Base-by-base conservation (phyloP, 2,329 filamentous ascomycete genomes). In the Geosmithia putterillii region DNA sequence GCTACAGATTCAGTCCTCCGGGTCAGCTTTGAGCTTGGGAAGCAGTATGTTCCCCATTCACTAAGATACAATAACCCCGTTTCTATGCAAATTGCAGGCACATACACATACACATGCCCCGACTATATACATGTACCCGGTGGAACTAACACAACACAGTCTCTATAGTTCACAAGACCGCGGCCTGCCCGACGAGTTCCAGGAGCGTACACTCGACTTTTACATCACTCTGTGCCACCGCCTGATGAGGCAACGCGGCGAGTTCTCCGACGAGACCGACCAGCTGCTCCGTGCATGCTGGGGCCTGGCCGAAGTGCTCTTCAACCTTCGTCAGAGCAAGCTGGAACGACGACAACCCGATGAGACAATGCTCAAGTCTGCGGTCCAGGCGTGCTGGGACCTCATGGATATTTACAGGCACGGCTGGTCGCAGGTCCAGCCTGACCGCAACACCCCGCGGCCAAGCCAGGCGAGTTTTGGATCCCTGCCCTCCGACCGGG, bases 21-120 rank as follows among this genome's bases (percentile, higher is more conserved):
- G 40, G 89, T 95, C 50, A 95, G 86, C 64, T 95, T 95, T 57
- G 90, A 95, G 63, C 71, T 95, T 20, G 95, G 94, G 63, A 95
- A 94, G 53, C 89, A 96, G 75, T 79, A 55, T 57, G 74, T 58
- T 8, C 10, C 28, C 18, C 4, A 14, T 39, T n/a, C n/a, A n/a
- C n/a, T n/a, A n/a, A n/a, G n/a, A n/a, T n/a, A n/a, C n/a, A n/a
- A n/a, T n/a, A n/a, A n/a, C n/a, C n/a, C n/a, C n/a, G n/a, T n/a
- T n/a, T n/a, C n/a, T n/a, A n/a, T n/a, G n/a, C n/a, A n/a, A n/a
- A n/a, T n/a, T 39, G 17, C 36, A 32, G 17, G 21, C 35, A n/a
- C 1, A 41, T 15, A 14, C 25, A 1, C 15, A n/a, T 22, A 36
- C 17, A 28, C 12, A 18, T 20, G 12, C 19, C n/a, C 40, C 19